Conservation (phyloP, 441 rosid genomes). For the Adansonia rubrostipa region DNA sequence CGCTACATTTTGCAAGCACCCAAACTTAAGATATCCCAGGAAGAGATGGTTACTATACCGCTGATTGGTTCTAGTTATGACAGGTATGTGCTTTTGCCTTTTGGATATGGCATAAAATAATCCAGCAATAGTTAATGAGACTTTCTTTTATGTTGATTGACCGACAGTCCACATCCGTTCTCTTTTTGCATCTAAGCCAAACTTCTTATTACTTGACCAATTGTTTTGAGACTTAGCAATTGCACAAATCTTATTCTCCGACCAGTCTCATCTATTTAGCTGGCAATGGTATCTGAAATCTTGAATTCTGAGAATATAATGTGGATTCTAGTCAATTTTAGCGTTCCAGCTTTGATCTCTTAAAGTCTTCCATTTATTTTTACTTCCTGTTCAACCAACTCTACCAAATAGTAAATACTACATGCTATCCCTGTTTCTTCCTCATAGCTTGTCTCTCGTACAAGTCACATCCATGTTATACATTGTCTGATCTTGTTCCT, state of each 20-base stretch:
- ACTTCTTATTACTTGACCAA: background rate
- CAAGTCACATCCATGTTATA: background rate
- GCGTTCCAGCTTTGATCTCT: background rate
- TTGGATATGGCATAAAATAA: background rate
- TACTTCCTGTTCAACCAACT: background rate
- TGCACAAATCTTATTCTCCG: too few species aligned
- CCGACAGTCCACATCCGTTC: background rate
- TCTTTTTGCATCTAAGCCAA: background rate
- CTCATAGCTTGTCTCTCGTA: background rate
- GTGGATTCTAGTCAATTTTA: background rate
- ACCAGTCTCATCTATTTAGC: background rate
- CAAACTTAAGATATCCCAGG: slow-evolving; percentile 86
- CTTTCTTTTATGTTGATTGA: slow-evolving; percentile 2
- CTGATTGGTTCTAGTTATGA: slow-evolving; percentile 83
- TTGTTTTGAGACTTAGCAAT: background rate
- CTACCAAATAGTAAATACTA: background rate
- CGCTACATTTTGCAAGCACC: slow-evolving; percentile 94
- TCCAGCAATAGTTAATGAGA: background rate
- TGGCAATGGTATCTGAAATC: background rate
- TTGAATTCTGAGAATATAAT: background rate
- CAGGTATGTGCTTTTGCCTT: slow-evolving; percentile 47
- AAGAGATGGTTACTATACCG: slow-evolving; percentile 93
- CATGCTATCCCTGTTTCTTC: background rate
- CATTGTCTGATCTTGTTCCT: background rate
- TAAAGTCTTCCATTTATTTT: background rate